These are phyloP conservation scores for Sutorius australiensis DNA, from an alignment of 768 basidiomycete species.

Conservation along the genomic window DNA sequence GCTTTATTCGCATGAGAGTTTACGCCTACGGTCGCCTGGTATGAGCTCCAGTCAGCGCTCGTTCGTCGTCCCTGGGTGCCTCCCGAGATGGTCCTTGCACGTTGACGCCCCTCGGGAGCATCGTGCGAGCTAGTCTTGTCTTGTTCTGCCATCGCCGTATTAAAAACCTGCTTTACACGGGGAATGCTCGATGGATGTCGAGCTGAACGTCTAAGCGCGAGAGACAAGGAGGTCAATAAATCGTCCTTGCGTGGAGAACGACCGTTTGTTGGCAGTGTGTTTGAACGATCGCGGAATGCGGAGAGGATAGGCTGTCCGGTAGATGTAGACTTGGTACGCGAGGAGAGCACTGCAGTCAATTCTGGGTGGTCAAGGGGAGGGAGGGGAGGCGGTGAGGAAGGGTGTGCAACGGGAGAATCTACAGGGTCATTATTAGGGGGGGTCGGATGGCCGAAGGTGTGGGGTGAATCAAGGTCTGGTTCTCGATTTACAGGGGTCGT, in stretches of 20 bases:
- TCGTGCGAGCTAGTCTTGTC: constrained; percentile 2
- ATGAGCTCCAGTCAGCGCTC: constrained; percentile 57
- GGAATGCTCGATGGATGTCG: constrained; percentile 30
- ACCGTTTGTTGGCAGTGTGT: constrained; percentile 19
- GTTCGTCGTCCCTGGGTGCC: constrained; percentile 40
- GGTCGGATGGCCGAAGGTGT: constrained; percentile 40
- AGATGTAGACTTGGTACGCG: constrained; percentile 16
- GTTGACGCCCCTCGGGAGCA: constrained; percentile 8
- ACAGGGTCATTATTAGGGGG: constrained; percentile 25
- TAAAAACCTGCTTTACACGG: constrained; percentile 19
- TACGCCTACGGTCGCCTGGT: constrained; percentile 40
- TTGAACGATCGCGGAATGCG: constrained; percentile 20
- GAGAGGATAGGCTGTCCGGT: constrained; percentile 2
- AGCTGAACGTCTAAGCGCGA: constrained; percentile 25
- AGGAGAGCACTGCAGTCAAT: constrained; percentile 20
- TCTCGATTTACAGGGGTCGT: constrained; percentile 29
- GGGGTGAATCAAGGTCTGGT: constrained; percentile 34
- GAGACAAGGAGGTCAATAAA: constrained; percentile 21
- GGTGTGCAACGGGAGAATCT: constrained; percentile 23
- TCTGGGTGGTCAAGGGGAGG: constrained; percentile 49
- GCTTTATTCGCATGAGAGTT: constrained; percentile 32
- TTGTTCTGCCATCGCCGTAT: constrained; percentile 5
- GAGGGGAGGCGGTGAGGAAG: constrained; percentile 46
- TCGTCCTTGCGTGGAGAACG: constrained; percentile 17
- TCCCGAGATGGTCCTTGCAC: constrained; percentile 32